Evolutionary conservation across 2,329 filamentous ascomycete species (phyloP).

Genomic region (Plenodomus biglobosus): DNA sequence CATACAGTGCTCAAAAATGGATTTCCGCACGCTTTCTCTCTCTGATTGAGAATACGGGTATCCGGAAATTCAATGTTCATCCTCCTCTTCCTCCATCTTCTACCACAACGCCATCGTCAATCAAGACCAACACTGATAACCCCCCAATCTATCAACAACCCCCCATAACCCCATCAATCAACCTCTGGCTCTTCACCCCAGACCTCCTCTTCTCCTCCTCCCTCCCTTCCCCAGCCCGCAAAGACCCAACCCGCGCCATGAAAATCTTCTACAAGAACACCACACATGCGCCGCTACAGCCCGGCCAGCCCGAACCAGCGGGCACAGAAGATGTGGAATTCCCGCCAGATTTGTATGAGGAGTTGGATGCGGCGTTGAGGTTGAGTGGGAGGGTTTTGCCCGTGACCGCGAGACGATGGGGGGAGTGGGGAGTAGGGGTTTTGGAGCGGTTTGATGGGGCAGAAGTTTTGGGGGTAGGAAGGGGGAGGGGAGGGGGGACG

Average conservation of each 20-base stretch:
- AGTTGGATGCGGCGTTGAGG: constrained; percentile 50
- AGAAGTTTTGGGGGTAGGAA: constrained; percentile 10
- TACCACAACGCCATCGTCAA: background rate
- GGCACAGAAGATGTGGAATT: constrained; percentile 56
- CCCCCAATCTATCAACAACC: background rate
- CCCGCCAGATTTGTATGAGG: constrained; percentile 53
- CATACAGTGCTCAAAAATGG: constrained; percentile 44
- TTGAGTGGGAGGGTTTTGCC: constrained; percentile 59
- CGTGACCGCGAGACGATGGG: constrained; percentile 57
- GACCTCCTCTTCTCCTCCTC: constrained; percentile 59
- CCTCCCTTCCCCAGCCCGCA: constrained; percentile 17
- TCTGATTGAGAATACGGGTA: constrained; percentile 57
- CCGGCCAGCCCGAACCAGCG: constrained; percentile 43
- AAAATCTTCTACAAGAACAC: constrained; percentile 58
- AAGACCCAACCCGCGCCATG: constrained; percentile 53
- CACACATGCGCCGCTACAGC: constrained; percentile 25
- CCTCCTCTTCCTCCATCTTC: constrained; percentile 1
- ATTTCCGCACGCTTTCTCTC: constrained; percentile 60
- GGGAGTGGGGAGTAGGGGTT: constrained; percentile 68
- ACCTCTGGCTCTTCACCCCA: constrained; percentile 64
- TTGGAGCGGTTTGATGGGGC: constrained; percentile 55
- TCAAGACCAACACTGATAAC: background rate
- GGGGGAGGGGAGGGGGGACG: background rate
- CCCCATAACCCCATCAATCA: constrained; percentile 21
- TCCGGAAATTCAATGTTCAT: constrained; percentile 60